Percentiles rank a stretch among this genome's conserved stretches.
These are phyloP conservation scores for Salvia splendens DNA, from an alignment of 257 asterid species.

Conservation along the genomic window DNA sequence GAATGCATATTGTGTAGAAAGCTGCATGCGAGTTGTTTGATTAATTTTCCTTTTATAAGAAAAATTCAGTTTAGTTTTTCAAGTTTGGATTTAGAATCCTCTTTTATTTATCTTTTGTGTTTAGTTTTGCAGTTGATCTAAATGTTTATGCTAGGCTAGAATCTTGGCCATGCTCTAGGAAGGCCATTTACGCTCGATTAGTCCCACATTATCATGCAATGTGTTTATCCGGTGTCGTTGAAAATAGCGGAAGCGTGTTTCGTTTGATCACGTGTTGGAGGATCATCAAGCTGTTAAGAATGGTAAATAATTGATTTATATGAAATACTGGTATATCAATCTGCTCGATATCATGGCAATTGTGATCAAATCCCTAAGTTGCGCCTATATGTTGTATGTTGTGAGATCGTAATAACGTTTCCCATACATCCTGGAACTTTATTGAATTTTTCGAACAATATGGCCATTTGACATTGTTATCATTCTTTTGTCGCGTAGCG, in stretches of 20 bases:
- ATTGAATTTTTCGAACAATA: constrained; percentile 17
- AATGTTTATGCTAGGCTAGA: constrained; percentile 18
- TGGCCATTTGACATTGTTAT: constrained; percentile 6
- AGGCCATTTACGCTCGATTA: constrained; percentile 12
- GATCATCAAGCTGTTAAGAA: not conserved
- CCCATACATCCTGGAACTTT: constrained; percentile 13
- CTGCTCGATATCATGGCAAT: not conserved
- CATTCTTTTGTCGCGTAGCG: constrained; percentile 3
- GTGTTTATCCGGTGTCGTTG: constrained; percentile 7
- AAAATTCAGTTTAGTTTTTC: not conserved
- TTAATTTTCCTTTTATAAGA: not conserved
- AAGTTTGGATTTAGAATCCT: not conserved
- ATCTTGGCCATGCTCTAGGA: constrained; percentile 14
- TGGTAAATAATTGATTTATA: not conserved
- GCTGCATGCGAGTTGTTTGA: not conserved
- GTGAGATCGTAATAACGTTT: not conserved
- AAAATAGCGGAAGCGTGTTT: constrained; percentile 11
- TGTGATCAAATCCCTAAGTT: constrained; percentile 17
- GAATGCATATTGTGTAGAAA: constrained; percentile 6
- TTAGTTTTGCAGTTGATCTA: not conserved
- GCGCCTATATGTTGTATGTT: not conserved
- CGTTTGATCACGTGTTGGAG: not conserved
- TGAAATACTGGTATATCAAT: not conserved
- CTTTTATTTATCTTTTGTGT: not conserved
- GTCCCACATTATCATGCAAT: not conserved